Evolutionary conservation across 768 basidiomycete species (phyloP), one percentile per base, ranked within the genome.

Genomic region (Boletus sensibilis): DNA sequence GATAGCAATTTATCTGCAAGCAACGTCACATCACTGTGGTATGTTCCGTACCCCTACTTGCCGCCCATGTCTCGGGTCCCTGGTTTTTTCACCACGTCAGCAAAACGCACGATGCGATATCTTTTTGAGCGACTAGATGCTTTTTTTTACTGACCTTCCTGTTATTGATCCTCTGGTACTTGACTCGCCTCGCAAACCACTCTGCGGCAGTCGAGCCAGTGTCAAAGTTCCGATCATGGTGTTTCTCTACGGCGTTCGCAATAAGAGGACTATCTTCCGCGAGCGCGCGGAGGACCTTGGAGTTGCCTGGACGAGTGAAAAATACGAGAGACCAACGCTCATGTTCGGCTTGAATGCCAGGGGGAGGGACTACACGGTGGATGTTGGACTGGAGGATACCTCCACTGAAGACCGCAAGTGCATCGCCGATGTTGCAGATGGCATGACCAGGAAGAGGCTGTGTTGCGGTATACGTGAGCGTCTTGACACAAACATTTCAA

Each of bases 271-370:
- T 87, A 8, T 80, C 75, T 29, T 83, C 77, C 0, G 74, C 69
- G 6, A 87, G 70, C 3, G 86, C 79, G 9, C 75, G 77, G 9
- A 88, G 78, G 1, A 76, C 55, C 37, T 78, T 72, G 2, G 75
- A 74, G 64, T 86, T 78, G 8, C 79, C 81, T 0, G 86, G 86
- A 21, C 88, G 76, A 0, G 79, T 83, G 71, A 89, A 88, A 70
- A 81, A 89, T 0, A 86, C 86, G 12, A 88, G 71, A 5, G 87
- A 89, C 81, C 83, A 88, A 10, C 87, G 77, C 34, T 81, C 80
- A 31, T 75, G 67, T 8, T 74, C 66, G 2, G 72, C 72, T 67
- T 90, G 88, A 4, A 68, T 59, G 8, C 83, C 81, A 0, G 87
- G 87, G 0, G 88, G 83, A 11, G 85, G 79, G 0, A 86, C 74